These are phyloP conservation scores for Eimeria necatrix DNA, from an alignment of 169 alveolate genomes.

Conservation along the genomic window DNA sequence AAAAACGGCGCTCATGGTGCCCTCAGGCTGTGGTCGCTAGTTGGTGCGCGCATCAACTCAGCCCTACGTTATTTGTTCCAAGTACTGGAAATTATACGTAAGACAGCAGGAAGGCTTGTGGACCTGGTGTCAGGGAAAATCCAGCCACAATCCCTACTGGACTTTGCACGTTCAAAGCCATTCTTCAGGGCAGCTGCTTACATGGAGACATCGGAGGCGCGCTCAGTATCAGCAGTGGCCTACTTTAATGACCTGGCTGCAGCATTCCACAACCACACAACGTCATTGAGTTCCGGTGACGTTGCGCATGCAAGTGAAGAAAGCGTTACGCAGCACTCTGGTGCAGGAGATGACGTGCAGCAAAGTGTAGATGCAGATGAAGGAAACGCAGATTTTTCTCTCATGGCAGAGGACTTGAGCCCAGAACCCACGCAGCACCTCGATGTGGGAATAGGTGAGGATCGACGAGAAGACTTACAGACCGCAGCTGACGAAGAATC, in stretches of 20 bases:
- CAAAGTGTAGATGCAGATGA: background rate
- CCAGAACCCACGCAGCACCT: background rate
- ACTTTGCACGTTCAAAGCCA: constrained; percentile 38
- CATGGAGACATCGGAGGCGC: constrained; percentile 24
- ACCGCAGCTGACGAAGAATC: background rate
- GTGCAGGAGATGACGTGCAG: background rate
- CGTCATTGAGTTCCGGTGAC: background rate
- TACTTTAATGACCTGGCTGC: constrained; percentile 9
- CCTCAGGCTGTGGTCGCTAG: constrained; percentile 4
- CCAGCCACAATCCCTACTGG: constrained; percentile 9
- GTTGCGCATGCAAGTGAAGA: background rate
- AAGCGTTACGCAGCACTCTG: too few species aligned
- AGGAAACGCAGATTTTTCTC: background rate
- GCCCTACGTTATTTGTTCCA: background rate
- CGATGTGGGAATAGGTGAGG: background rate
- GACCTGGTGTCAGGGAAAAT: constrained; percentile 38
- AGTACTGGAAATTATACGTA: background rate
- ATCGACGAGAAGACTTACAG: background rate
- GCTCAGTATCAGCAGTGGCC: constrained; percentile 14
- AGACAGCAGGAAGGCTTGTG: background rate
- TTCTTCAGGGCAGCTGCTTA: constrained; percentile 35
- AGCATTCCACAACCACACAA: background rate
- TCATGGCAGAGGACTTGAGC: constrained; percentile 42
- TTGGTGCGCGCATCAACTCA: constrained; percentile 2
- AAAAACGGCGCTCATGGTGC: constrained; percentile 11